Evolutionary conservation across 1,284 basidiomycete species (phyloP).

Genomic region (Puccinia brachypodii): DNA sequence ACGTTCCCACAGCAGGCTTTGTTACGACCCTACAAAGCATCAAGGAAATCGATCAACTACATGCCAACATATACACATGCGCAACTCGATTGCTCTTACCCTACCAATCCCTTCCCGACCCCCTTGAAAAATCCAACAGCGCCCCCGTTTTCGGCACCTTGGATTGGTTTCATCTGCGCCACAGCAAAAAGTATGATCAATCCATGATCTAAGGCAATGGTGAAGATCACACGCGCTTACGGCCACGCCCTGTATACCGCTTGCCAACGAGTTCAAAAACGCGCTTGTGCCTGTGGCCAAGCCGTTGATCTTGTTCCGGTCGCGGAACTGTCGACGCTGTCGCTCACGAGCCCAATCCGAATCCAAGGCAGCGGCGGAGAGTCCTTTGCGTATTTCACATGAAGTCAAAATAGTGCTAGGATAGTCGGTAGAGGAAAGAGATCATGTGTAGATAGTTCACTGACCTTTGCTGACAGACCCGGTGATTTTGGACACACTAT

Average conservation of each 20-base stretch:
- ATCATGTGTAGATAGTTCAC: constrained; percentile 19
- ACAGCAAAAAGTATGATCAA: constrained; percentile 8
- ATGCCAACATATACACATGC: constrained; percentile 50
- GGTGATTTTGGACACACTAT: constrained; percentile 95
- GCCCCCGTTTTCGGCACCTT: constrained; percentile 92
- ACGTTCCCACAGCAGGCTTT: constrained; percentile 94
- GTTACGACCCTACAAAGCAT: constrained; percentile 70
- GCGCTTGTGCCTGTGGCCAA: constrained; percentile 84
- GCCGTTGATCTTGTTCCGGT: constrained; percentile 48
- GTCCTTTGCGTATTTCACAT: constrained; percentile 15
- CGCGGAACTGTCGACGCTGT: constrained; percentile 46
- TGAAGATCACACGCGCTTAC: constrained; percentile 61
- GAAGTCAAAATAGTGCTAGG: background rate
- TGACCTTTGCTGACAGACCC: constrained; percentile 93
- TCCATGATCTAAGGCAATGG: background rate
- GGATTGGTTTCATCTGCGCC: constrained; percentile 83
- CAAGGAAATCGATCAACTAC: background rate
- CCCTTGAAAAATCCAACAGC: constrained; percentile 97
- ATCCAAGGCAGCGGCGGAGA: constrained; percentile 48
- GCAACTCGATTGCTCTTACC: constrained; percentile 62
- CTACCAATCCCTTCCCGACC: constrained; percentile 91
- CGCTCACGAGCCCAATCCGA: constrained; percentile 48
- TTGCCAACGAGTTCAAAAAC: constrained; percentile 87
- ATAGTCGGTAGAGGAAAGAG: background rate
- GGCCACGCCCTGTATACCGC: constrained; percentile 92